Evolutionary conservation across 2,329 filamentous ascomycete species (phyloP).

Genomic region (Aspergillus texensis): DNA sequence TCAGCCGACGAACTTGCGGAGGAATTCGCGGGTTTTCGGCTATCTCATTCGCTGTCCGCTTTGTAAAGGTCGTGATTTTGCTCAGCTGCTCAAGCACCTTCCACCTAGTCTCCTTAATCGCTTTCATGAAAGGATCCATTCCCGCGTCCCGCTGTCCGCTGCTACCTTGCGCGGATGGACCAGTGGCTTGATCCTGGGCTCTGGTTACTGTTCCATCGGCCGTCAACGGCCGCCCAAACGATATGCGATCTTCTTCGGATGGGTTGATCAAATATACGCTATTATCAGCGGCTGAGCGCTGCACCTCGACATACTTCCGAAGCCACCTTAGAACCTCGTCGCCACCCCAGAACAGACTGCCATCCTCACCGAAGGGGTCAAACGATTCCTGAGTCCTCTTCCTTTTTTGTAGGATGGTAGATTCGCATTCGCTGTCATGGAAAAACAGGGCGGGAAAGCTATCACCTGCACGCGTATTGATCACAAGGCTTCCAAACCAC

Average conservation of each 20-base stretch:
- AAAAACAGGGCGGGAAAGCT: constrained; percentile 96
- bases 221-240: constrained; percentile 64
- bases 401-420: constrained; percentile 92
- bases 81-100: constrained; percentile 95
- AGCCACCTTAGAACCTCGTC: constrained; percentile 94
- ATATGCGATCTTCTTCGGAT: constrained; percentile 76
- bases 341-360: constrained; percentile 90
- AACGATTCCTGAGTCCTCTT: constrained; percentile 80
- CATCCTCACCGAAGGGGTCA: constrained; percentile 82
- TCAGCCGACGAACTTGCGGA: constrained; percentile 79
- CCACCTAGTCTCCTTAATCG: constrained; percentile 93
- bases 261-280: constrained; percentile 93
- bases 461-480: constrained; percentile 88
- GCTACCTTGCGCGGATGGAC: constrained; percentile 35
- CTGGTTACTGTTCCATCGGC: constrained; percentile 44
- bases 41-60: constrained; percentile 87
- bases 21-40: constrained; percentile 89
- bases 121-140: constrained; percentile 93
- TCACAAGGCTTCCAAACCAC: constrained; percentile 96
- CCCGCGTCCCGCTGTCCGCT: constrained; percentile 61
- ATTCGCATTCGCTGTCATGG: constrained; percentile 95
- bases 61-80: constrained; percentile 94
- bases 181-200: constrained; percentile 38
- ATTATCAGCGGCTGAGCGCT: constrained; percentile 81
- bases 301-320: constrained; percentile 77